Base-by-base conservation (phyloP, 2,329 filamentous ascomycete genomes). In the Hypoxylon sp. region DNA sequence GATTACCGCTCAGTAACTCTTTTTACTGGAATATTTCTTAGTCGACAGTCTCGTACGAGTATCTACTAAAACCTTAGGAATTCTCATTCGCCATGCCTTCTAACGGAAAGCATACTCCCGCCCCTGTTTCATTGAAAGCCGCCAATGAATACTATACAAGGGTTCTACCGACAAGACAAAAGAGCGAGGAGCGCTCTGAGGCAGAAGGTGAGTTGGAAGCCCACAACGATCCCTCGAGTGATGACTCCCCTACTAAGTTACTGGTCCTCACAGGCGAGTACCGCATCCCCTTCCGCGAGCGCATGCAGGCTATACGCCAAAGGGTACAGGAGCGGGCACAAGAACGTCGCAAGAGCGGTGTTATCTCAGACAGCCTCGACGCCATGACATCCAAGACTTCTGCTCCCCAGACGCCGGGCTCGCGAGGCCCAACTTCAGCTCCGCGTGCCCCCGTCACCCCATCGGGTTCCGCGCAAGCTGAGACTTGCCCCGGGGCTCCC, bases 211-310 rank as follows among this genome's bases (percentile, higher is more conserved):
- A 39, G 27, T 30, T 41, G n/a, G 19, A 32, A 14, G 1, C 7
- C 14, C 8, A 19, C 16, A 45, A 51, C 6, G 32, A 23, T 5
- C n/a, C 30, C 7, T 43, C 41, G 8, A 23, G 19, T 14, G 14
- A 8, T 14, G 30, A 19, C 4, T 8, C 12, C 5, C n/a, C 16
- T 7, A 11, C 11, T 11, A n/a, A 16, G 43, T 16, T 46, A n/a
- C 11, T 30, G 7, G 27, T 67, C 7, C 63, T 66, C 43, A 73
- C 72, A 45, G 71, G 71, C 47, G 72, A 74, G 51, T 59, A 41
- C 47, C 71, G 72, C 25, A 6, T 29, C 1, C 61, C 70, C 0
- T 3, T 71, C 4, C 62, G 67, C 5, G 63, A 72, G 12, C 58
- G 70, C 32, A 37, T 73, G 1, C 58, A 27, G 4, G 29, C 29